Evolutionary conservation across 2,329 filamentous ascomycete species (phyloP).

Genomic region (Pseudocercospora vitis): DNA sequence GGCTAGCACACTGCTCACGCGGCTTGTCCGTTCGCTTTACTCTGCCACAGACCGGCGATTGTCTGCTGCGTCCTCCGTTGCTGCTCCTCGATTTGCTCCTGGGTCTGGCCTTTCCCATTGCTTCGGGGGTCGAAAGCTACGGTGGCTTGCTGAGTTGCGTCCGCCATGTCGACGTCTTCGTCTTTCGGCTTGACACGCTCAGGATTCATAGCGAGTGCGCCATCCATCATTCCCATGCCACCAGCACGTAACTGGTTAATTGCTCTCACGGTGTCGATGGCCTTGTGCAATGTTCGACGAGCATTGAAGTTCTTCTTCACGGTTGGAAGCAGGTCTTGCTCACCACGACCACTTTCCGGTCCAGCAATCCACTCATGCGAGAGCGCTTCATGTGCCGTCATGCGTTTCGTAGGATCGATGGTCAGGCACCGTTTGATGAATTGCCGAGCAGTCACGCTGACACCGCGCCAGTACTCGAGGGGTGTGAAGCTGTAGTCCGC

Average conservation of each 20-base stretch:
- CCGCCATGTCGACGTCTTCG: conserved; percentile 46
- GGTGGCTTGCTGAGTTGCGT: conserved; percentile 26
- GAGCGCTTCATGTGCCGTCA: conserved; percentile 81
- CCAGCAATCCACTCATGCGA: conserved; percentile 65
- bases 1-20: conserved; percentile 5
- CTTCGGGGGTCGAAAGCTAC: conserved; percentile 57
- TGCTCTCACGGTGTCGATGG: conserved; percentile 66
- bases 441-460: conserved; percentile 77
- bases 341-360: conserved; percentile 49
- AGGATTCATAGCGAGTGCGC: conserved; percentile 58
- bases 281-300: conserved; percentile 63
- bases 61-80: conserved; percentile 60
- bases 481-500: conserved; percentile 96
- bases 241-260: conserved; percentile 67
- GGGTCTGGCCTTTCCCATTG: conserved; percentile 61
- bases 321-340: conserved; percentile 60
- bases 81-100: conserved; percentile 62
- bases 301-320: conserved; percentile 73
- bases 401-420: conserved; percentile 79
- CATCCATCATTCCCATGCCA: conserved; percentile 60
- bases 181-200: conserved; percentile 32
- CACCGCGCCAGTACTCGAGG: conserved; percentile 92
- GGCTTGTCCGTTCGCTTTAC: conserved; percentile 23
- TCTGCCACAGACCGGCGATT: conserved; percentile 57
- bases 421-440: conserved; percentile 93